Percentiles rank a stretch among this genome's conserved stretches.
Conservation (phyloP, 2,329 filamentous ascomycete genomes). For the Penicillium sp. region DNA sequence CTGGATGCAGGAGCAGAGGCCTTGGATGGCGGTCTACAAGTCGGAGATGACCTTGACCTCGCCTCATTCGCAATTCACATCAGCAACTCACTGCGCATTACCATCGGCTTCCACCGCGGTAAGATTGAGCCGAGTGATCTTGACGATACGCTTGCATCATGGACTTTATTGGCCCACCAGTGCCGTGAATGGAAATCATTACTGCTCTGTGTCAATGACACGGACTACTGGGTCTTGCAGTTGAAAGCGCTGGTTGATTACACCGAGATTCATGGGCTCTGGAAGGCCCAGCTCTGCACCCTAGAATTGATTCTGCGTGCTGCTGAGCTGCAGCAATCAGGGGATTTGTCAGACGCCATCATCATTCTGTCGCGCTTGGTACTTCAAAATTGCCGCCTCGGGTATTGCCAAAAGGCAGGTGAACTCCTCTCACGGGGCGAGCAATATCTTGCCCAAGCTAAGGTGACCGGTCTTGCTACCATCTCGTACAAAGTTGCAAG, state of each 20-base stretch:
- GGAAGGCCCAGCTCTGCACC: constrained; percentile 48
- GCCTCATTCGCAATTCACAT: constrained; percentile 28
- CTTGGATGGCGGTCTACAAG: constrained; percentile 16
- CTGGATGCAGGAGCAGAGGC: constrained; percentile 26
- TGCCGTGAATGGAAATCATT: constrained; percentile 46
- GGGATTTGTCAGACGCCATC: constrained; percentile 40
- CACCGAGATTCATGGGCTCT: constrained; percentile 55
- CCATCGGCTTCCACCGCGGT: constrained; percentile 35
- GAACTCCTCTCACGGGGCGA: constrained; percentile 58
- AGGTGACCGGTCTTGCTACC: constrained; percentile 44
- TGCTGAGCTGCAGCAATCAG: constrained; percentile 44
- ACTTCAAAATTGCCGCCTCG: constrained; percentile 56
- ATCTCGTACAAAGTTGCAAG: constrained; percentile 65
- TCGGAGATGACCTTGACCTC: constrained; percentile 29
- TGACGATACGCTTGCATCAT: constrained; percentile 33
- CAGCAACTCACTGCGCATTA: constrained; percentile 35
- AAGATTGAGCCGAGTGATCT: constrained; percentile 28
- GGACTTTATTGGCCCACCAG: constrained; percentile 41
- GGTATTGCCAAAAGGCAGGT: constrained; percentile 58
- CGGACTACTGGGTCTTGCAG: constrained; percentile 49
- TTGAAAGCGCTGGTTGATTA: constrained; percentile 55
- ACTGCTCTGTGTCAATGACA: constrained; percentile 48
- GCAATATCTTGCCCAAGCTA: constrained; percentile 42
- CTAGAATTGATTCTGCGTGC: constrained; percentile 49
- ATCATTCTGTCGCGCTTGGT: constrained; percentile 48